Evolutionary conservation across 1,284 basidiomycete genomes (phyloP), one percentile per base, ranked within the genome.

Genomic region (Vanrija pseudolonga): DNA sequence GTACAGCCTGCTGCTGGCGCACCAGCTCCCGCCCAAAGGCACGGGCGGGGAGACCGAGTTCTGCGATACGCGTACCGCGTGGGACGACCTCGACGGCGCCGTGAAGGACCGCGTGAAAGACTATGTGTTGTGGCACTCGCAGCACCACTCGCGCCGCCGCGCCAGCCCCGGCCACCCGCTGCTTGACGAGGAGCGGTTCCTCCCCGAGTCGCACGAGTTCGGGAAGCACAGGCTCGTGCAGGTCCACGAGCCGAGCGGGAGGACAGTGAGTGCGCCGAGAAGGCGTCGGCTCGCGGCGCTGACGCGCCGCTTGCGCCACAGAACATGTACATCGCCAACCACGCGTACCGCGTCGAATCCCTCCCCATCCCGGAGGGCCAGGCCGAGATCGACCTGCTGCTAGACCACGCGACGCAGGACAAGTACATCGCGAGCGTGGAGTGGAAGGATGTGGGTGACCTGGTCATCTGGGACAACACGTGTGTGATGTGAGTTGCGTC

Each of bases 71-170:
- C 58, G 63, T 1, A 51, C 56, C 6, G 63, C 63, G 2, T 65
- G 59, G 39, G 57, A 38, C 4, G 63, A 60, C 26, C 51, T 65
- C 11, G 43, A 45, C 45, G 42, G 53, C 6, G 58, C 45, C 38
- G 55, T 45, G 2, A 74, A 74, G 50, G 57, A 60, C 20, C 45
- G 66, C 48, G 57, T 72, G 23, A 55, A 65, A 19, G 69, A 66
- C 41, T 62, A 64, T 28, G 71, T 52, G 24, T 24, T 63, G 14
- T 53, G 51, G 38, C 59, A 64, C 53, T 55, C 51, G 15, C 62
- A 64, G 42, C 57, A 57, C 45, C 62, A 64, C 24, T 64, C 59
- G 22, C 49, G 62, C n/a, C 46, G 60, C 20, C 41, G 44, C 11
- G 62, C 62, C 14, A 59, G 38, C 43, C 62, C 62, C 17, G 62